Evolutionary conservation across 2,329 filamentous ascomycete species (phyloP), one percentile per base, ranked within the genome.

Genomic region (Sclerotinia trifoliorum): DNA sequence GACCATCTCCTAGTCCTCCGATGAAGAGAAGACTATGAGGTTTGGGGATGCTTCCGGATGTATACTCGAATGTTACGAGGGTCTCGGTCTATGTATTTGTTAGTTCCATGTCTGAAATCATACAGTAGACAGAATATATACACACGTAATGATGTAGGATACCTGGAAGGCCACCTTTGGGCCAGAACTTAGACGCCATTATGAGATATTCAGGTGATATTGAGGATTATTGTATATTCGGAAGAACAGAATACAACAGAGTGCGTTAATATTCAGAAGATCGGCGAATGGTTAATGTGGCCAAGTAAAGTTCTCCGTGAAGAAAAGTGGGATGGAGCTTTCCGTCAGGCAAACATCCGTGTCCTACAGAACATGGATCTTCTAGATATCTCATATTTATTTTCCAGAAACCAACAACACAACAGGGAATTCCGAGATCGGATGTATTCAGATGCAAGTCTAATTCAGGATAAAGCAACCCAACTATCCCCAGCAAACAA

Each of bases 1-100:
- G 78, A 39, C 83, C 83, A 73, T 86, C 84, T 62, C 80, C 80
- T 7, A 86, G 80, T 52, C 84, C 84, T 66, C 82, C 83, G 68
- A 86, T 77, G 78, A 82, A 86, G 71, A 86, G 75, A 66, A 86
- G 75, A 26, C 80, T 84, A 77, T 85, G 80, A 17, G 77, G 78
- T 71, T 79, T 77, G 24, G 71, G 73, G 42, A 69, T 57, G 35
- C 68, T 69, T 55, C 66, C 71, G 29, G 77, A 74, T 8, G 77
- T 77, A 67, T 79, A 80, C 69, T 81, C 79, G 69, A 80, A 81
- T 7, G 73, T 72, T 19, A 79, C 76, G 26, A 80, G 76, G 5
- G 75, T 78, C 69, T 80, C 79, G 21, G 79, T 79, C 79, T 80
- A 70, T 32, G 44, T 8, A 10, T 7, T 5, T 62, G 57, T 72